phyloP scores from a whole-genome alignment of 306 rosid genomes.

The Pterocarpus santalinus region DNA sequence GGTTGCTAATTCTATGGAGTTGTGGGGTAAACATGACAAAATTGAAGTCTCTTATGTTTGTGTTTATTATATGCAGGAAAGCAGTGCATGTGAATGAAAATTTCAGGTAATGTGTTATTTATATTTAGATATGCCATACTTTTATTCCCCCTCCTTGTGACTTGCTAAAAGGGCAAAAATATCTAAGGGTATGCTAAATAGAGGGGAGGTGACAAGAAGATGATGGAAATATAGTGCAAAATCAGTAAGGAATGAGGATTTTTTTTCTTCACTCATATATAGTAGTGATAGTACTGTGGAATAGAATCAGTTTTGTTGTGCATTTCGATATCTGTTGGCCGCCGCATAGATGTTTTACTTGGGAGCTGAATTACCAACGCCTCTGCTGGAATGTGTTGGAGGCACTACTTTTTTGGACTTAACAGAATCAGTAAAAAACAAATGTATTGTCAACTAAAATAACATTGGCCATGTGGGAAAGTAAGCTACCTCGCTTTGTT shows the following conservation, averaged over 20 bases:
- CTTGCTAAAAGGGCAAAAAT: not conserved
- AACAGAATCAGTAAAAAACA: not conserved
- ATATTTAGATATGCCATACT: not conserved
- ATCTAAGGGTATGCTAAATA: not conserved
- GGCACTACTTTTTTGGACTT: not conserved
- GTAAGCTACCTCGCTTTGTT: not conserved
- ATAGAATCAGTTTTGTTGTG: not conserved
- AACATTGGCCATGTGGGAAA: constrained; percentile 2
- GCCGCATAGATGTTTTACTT: not conserved
- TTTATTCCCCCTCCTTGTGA: not conserved
- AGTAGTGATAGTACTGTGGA: not conserved
- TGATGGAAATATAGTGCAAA: not conserved
- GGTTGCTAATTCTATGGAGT: not conserved
- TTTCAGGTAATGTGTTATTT: constrained; percentile 71
- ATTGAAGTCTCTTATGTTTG: not conserved
- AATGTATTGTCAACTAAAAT: not conserved
- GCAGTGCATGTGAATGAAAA: constrained; percentile 91
- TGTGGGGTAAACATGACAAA: not conserved
- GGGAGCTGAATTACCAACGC: not conserved
- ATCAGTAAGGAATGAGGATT: not conserved
- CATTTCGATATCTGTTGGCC: constrained; percentile 8
- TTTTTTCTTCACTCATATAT: not conserved
- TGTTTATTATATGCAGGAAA: constrained; percentile 61
- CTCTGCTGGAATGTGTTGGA: constrained; percentile 1
- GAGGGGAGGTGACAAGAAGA: not conserved